These are phyloP conservation scores for Aspergillus conjunctus DNA, from an alignment of 495 filamentous ascomycete genomes.

Conservation along the genomic window DNA sequence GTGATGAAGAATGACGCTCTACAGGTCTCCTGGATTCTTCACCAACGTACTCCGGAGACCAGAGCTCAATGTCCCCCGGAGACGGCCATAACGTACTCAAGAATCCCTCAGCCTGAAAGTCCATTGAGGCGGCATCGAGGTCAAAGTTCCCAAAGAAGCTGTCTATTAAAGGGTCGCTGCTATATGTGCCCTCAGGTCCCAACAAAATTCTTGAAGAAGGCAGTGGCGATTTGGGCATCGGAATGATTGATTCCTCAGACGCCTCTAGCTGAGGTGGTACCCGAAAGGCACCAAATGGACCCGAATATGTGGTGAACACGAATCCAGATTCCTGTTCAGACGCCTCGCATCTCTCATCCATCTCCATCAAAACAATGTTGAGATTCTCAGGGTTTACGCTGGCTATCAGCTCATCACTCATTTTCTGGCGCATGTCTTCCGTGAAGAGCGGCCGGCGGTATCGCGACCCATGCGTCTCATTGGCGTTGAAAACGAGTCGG, in stretches of 20 bases:
- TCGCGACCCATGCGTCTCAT: conserved; percentile 23
- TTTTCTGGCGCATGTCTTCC: conserved; percentile 25
- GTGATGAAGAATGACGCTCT: neutral
- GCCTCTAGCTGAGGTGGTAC: neutral
- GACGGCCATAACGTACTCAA: neutral
- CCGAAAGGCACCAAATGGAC: conserved; percentile 13
- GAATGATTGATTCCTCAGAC: neutral
- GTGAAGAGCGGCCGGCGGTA: conserved; percentile 33
- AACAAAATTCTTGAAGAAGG: neutral
- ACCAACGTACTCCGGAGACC: neutral
- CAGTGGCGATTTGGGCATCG: neutral
- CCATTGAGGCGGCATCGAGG: neutral
- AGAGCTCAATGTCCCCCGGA: neutral
- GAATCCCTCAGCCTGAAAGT: conserved; percentile 1
- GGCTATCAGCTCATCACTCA: conserved; percentile 29
- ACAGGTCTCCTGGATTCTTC: neutral
- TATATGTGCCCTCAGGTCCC: neutral
- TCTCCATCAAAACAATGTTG: conserved; percentile 18
- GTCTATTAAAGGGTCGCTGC: conserved; percentile 1
- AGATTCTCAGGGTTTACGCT: conserved; percentile 21
- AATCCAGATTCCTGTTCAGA: neutral
- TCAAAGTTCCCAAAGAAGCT: neutral
- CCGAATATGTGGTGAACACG: conserved; percentile 1
- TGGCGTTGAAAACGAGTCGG: conserved; percentile 28
- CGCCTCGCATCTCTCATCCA: conserved; percentile 25